Evolutionary conservation across 1,284 basidiomycete genomes (phyloP).

Genomic region (Wolfiporia cocos): DNA sequence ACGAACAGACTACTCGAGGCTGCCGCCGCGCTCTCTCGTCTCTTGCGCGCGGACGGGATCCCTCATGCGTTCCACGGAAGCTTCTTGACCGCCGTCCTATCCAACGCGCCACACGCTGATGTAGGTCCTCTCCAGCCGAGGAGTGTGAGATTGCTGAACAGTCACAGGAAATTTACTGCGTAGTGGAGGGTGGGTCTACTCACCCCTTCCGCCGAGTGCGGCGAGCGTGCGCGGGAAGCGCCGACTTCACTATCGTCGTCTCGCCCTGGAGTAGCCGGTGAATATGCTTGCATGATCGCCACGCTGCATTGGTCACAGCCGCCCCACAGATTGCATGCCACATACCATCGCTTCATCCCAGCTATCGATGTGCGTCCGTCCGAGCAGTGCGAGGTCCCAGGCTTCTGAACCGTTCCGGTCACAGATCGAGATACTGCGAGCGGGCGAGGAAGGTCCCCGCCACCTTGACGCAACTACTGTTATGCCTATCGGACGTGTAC

Average conservation of each 20-base stretch:
- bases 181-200: constrained; percentile 44
- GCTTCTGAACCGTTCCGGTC: background rate
- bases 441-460: constrained; percentile 74
- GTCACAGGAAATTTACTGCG: constrained; percentile 47
- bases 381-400: background rate
- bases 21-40: constrained; percentile 50
- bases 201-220: constrained; percentile 53
- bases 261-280: constrained; percentile 54
- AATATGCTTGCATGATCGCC: constrained; percentile 4
- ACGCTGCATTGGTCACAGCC: no score
- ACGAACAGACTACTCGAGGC: constrained; percentile 60
- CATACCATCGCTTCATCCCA: constrained; percentile 30
- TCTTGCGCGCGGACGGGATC: constrained; percentile 42
- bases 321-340: constrained; percentile 33
- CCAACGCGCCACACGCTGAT: constrained; percentile 47
- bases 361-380: constrained; percentile 28
- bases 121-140: constrained; percentile 31
- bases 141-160: constrained; percentile 2
- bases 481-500: constrained; percentile 58
- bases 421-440: constrained; percentile 76
- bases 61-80: constrained; percentile 68
- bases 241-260: constrained; percentile 35
- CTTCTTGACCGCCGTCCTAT: constrained; percentile 51
- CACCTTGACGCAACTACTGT: constrained; percentile 59
- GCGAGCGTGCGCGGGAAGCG: constrained; percentile 39